Base-by-base conservation (phyloP, 371 early-diverging fungal species). In the Circinella minor region DNA sequence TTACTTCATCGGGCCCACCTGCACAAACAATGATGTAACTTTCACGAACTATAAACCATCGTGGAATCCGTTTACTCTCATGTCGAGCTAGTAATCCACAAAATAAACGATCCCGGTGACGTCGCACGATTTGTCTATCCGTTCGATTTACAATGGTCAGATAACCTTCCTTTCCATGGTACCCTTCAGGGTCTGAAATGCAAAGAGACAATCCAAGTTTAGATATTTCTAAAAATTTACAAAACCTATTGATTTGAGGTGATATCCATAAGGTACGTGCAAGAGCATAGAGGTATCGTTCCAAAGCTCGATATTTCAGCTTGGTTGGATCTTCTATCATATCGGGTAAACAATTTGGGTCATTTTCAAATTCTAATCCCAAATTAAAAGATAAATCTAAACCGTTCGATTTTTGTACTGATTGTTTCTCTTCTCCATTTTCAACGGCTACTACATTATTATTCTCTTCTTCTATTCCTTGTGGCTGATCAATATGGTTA, bases 21-120 rank as follows among this genome's bases (percentile, higher is more conserved):
- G 78, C 77, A 48, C 77, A 85, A 11, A 86, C 84, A 18, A 57
- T 34, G 1, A 90, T 69, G 67, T 76, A 90, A 54, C 86, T 86
- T 69, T 90, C 89, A 20, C 90, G 78, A 13, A 88, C 86, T 43
- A 87, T 68, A 43, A 89, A 80, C 90, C 90, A 90, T 74, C 85
- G 82, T 8, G 83, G 78, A 14, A 49, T 55, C 4, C 27, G 36
- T 62, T 64, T 34, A 61, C 38, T 27, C 57, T 55, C 57, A 27
- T 65, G 68, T 64, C 39, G 60, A 73, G 13, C 73, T 48, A 7
- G 0, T 59, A 74, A 8, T 5, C 65, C 63, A 36, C 72, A 74
- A 17, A 46, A 63, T 7, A 73, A 34, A 5, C 66, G 68, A 57
- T 71, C 70, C 55, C 73, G 46, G 3, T 70, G 67, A 7, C 46